Evolutionary conservation across 495 filamentous ascomycete species (phyloP).

Genomic region (Penicillium egyptiacum): DNA sequence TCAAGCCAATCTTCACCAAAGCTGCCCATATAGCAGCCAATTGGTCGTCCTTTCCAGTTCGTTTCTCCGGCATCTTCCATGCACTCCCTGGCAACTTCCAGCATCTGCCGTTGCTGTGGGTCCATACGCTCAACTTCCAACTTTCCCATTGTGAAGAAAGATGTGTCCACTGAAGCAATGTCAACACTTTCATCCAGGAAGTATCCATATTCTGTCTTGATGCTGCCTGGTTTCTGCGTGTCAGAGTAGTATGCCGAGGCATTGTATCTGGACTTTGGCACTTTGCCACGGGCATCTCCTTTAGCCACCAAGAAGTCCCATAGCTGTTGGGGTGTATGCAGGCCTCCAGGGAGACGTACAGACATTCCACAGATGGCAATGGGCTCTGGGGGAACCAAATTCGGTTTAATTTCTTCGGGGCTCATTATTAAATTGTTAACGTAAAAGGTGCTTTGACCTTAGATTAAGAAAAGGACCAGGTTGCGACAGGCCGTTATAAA

Average conservation of each 20-base stretch:
- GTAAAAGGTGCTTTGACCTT: not conserved
- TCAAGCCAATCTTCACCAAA: slow-evolving; percentile 45
- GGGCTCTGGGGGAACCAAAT: slow-evolving; percentile 8
- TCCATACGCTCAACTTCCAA: slow-evolving; percentile 53
- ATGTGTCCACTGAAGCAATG: slow-evolving; percentile 17
- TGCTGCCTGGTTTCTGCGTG: slow-evolving; percentile 18
- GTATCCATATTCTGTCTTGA: slow-evolving; percentile 41
- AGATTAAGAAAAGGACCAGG: not conserved
- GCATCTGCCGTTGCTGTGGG: slow-evolving; percentile 55
- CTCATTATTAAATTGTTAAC: not conserved
- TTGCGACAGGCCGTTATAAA: no score
- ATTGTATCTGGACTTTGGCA: slow-evolving; percentile 34
- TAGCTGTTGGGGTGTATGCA: slow-evolving; percentile 21
- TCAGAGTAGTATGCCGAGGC: slow-evolving; percentile 20
- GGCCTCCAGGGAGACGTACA: slow-evolving; percentile 46
- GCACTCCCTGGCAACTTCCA: slow-evolving; percentile 49
- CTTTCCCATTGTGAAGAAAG: slow-evolving; percentile 40
- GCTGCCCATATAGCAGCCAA: slow-evolving; percentile 51
- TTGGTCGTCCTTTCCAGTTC: slow-evolving; percentile 41
- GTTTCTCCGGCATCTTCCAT: slow-evolving; percentile 46
- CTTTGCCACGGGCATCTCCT: slow-evolving; percentile 32
- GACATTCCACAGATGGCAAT: slow-evolving; percentile 53
- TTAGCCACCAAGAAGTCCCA: slow-evolving; percentile 44
- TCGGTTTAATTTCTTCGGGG: not conserved
- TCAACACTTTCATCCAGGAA: slow-evolving; percentile 47